Base-by-base conservation (phyloP, 176 grass and related monocot genomes). In the Carex littledalei region DNA sequence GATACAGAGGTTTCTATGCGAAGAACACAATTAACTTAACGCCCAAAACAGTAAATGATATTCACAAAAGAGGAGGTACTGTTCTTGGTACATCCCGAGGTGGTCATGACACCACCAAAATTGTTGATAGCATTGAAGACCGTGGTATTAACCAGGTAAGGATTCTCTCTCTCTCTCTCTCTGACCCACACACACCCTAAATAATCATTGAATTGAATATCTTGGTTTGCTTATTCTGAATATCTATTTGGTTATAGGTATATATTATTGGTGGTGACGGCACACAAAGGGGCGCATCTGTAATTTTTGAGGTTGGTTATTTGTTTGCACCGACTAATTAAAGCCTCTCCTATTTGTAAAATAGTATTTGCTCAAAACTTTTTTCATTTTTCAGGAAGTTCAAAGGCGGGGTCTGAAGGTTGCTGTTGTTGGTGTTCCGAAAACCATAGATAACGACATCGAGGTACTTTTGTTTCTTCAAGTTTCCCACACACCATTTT, bases 391-490 rank as follows among this genome's bases (percentile, higher is more conserved):
- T 70, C 86, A 99, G 96, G 93, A 99, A 95, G 90, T 99, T 29
- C 88, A 88, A 73, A 90, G 89, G 61, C 79, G 91, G 24, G 93
- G 91, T 47, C 85, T 99, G 83, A 95, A 99, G 85, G 87, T 88
- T 89, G 83, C 93, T 35, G 93, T 99, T 24, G 93, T 90, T 61
- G 96, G 96, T 34, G 14, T 99, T 78, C 91, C 96, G 29, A 99
- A 99, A 87, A 95, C 96, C 80, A 95, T 99, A 67, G 96, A 99
- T 86, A 99, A 99, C 66, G 96, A 99, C 87, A 99, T 99, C 35
- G 88, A 86, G 88, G 96, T 99, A 95, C 15, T 85, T 89, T 34
- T 9, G 57, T 87, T 52, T 84, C 62, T 60, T 85, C 63, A 55
- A 83, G 5, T 69, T 16, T 43, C 41, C 8, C 60, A n/a, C 1